phyloP scores from a whole-genome alignment of 2,329 filamentous ascomycete species.

The Metarhizium anisopliae region DNA sequence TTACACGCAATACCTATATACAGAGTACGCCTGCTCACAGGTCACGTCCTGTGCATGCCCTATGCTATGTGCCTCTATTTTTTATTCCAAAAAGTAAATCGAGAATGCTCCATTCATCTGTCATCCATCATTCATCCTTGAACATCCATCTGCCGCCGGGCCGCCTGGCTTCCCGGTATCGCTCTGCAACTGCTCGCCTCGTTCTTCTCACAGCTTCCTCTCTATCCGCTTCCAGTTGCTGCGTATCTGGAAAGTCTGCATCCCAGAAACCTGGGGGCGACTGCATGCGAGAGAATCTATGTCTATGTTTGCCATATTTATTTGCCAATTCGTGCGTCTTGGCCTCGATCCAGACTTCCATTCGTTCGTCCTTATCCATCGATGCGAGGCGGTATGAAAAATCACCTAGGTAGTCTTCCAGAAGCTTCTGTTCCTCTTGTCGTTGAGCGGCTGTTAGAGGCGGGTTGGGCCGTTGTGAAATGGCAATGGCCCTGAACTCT shows the following conservation, averaged over 20 bases:
- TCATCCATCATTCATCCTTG: conserved; percentile 64
- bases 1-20: neutral
- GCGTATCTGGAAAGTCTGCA: conserved; percentile 79
- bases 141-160: conserved; percentile 72
- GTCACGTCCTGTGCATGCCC: too few species aligned
- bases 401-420: conserved; percentile 50
- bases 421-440: conserved; percentile 36
- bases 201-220: conserved; percentile 56
- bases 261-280: conserved; percentile 89
- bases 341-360: conserved; percentile 65
- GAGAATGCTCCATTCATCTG: neutral
- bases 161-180: conserved; percentile 74
- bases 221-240: conserved; percentile 61
- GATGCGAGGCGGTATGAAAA: conserved; percentile 47
- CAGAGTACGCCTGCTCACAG: neutral
- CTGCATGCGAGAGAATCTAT: conserved; percentile 59
- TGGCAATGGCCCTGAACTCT: conserved; percentile 58
- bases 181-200: conserved; percentile 56
- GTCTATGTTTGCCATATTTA: conserved; percentile 66
- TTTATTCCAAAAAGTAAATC: neutral
- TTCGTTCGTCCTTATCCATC: conserved; percentile 52
- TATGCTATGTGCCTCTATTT: neutral
- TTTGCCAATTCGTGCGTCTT: conserved; percentile 66
- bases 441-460: conserved; percentile 26
- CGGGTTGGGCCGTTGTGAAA: conserved; percentile 34